Evolutionary conservation across 805 yeast species (phyloP).

Genomic region (Ogataea philodendri): DNA sequence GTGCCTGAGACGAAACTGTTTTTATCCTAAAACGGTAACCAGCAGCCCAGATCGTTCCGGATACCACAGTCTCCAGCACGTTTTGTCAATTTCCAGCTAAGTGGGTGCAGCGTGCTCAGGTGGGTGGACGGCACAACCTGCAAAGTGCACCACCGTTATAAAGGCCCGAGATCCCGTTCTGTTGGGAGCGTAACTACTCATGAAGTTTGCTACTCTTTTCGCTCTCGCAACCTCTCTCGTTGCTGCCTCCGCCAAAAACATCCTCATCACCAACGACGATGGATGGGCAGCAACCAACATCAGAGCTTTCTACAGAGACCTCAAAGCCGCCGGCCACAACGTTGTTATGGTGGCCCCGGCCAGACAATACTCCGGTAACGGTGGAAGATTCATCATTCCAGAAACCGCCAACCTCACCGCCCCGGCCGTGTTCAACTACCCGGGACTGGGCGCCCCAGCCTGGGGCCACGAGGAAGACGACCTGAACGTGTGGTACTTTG

Average conservation of each 20-base stretch:
- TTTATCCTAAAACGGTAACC: neutral
- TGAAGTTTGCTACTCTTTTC: constrained; percentile 12
- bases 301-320: constrained; percentile 51
- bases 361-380: constrained; percentile 51
- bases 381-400: constrained; percentile 52
- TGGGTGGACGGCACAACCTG: neutral
- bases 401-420: constrained; percentile 37
- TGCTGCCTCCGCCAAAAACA: constrained; percentile 37
- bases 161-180: constrained; percentile 3
- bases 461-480: constrained; percentile 52
- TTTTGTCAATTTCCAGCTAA: constrained; percentile 1
- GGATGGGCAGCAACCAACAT: constrained; percentile 57
- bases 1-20: neutral
- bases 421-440: constrained; percentile 49
- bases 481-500: constrained; percentile 50
- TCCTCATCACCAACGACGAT: constrained; percentile 54
- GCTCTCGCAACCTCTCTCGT: constrained; percentile 12
- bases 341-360: constrained; percentile 53
- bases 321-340: constrained; percentile 46
- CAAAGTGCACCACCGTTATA: neutral
- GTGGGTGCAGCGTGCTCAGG: constrained; percentile 2
- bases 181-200: constrained; percentile 13
- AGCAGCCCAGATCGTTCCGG: constrained; percentile 1
- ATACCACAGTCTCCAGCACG: constrained; percentile 5
- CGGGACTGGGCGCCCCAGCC: constrained; percentile 47